phyloP scores from a whole-genome alignment of 345 rosid species.

The Kernera saxatilis region DNA sequence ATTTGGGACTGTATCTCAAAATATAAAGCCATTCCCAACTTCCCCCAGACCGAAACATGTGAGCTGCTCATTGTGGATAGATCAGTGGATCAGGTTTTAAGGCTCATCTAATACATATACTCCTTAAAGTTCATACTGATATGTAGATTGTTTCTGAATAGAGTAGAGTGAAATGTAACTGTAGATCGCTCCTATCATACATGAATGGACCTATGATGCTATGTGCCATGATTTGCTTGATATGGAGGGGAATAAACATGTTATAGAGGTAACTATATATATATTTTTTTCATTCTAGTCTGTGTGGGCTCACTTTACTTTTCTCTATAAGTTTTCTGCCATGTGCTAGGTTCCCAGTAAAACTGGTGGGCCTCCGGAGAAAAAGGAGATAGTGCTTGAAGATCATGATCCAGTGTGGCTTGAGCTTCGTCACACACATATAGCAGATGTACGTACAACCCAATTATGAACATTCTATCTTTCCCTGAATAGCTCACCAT shows the following conservation, averaged over 20 bases:
- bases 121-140: neutral
- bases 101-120: slow-evolving; percentile 10
- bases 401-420: slow-evolving; percentile 90
- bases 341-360: slow-evolving; percentile 65
- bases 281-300: neutral
- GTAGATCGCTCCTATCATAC: slow-evolving; percentile 92
- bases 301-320: neutral
- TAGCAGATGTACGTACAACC: slow-evolving; percentile 75
- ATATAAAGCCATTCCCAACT: slow-evolving; percentile 81
- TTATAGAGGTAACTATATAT: slow-evolving; percentile 54
- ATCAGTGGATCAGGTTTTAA: slow-evolving; percentile 80
- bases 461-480: slow-evolving; percentile 9
- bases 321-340: neutral
- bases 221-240: slow-evolving; percentile 95
- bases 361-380: slow-evolving; percentile 59
- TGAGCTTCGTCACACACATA: slow-evolving; percentile 89
- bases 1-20: slow-evolving; percentile 50
- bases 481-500: neutral
- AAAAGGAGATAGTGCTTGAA: slow-evolving; percentile 77
- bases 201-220: slow-evolving; percentile 98
- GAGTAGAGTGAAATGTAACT: slow-evolving; percentile 19
- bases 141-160: neutral
- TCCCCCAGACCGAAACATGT: slow-evolving; percentile 79
- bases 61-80: slow-evolving; percentile 86
- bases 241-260: slow-evolving; percentile 83